Base-by-base conservation (phyloP, 169 alveolate species). In the Eimeria acervulina region DNA sequence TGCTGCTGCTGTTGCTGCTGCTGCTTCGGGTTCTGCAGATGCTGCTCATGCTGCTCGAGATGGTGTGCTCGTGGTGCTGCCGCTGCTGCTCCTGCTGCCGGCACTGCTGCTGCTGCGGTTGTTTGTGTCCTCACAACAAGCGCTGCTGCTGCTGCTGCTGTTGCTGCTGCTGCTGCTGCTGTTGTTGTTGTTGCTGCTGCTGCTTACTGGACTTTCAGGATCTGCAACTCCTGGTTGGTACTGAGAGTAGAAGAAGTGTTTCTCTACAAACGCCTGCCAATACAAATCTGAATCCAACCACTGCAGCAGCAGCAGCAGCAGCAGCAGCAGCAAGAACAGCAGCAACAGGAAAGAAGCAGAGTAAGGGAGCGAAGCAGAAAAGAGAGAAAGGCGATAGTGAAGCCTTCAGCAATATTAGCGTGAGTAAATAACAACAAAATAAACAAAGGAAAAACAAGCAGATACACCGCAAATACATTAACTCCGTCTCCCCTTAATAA, bases 211-310 rank as follows among this genome's bases (percentile, higher is more conserved):
- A 21, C 70, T 52, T 59, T 93, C 97, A 12, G 96, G 97, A 83
- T 93, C 95, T 36, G 51, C 96, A 26, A 80, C 72, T 12, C 72
- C 81, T 52, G 93, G 89, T 66, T 89, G 92, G 83, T 70, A 89
- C 31, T 76, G 95, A 2, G 95, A 88, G 70, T 96, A 93, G 91
- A 83, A 96, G 76, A 66, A 66, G 70, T 81, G 97, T 68, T 98
- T 99, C 91, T 98, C 99, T 88, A 98, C 97, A 93, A 96, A 98
- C 59, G 99, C 99, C 90, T 98, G 99, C 99, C 99, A 98, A 90
- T 98, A 98, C 96, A 95, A 96, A 94, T 98, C 99, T 63, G 98
- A 95, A 74, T 98, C 99, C 63, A 98, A 93, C 99, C 99, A 98
- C 98, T 97, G 96, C 72, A 89, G 59, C 52, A 42, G 74, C 36